Percentiles rank a stretch among this genome's conserved stretches.
These are phyloP conservation scores for Kalmusia sp. DNA, from an alignment of 2,329 filamentous ascomycete genomes.

Conservation along the genomic window DNA sequence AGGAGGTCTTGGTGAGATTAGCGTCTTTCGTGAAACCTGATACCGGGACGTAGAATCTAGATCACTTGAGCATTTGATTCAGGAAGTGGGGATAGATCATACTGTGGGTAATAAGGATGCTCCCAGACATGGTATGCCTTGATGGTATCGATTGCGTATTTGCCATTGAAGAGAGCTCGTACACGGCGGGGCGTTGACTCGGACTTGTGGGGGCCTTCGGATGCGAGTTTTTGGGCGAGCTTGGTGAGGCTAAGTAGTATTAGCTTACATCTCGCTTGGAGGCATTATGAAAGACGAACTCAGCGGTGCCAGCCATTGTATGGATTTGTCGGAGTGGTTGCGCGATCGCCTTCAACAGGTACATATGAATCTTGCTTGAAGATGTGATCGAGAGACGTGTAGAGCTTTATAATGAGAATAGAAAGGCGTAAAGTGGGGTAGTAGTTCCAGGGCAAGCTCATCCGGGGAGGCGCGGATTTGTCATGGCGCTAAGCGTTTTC, in stretches of 20 bases:
- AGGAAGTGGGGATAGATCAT: not conserved
- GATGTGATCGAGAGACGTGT: not conserved
- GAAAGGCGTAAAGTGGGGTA: not conserved
- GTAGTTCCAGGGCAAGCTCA: too few relatives aligned
- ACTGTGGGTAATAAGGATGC: constrained; percentile 45
- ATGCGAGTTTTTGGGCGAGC: constrained; percentile 50
- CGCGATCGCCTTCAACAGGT: too few relatives aligned
- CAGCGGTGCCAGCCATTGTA: constrained; percentile 15
- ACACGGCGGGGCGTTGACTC: constrained; percentile 39
- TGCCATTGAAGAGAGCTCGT: constrained; percentile 39
- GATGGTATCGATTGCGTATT: constrained; percentile 42
- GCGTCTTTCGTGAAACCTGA: constrained; percentile 26
- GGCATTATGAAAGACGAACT: constrained; percentile 2
- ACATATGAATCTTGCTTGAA: not conserved
- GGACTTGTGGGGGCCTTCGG: constrained; percentile 45
- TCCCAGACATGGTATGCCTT: constrained; percentile 48
- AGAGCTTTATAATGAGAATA: not conserved
- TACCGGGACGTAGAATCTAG: constrained; percentile 39
- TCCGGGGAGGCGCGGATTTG: constrained; percentile 5
- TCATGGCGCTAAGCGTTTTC: not conserved
- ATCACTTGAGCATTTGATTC: not conserved
- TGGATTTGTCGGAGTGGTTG: not conserved
- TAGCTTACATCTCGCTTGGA: not conserved
- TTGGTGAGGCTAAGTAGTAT: constrained; percentile 42
- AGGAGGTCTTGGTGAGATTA: constrained; percentile 17